A percentile compares a stretch with the other conserved stretches of the same genome.
Evolutionary conservation across 257 asterid species (phyloP).

Genomic region (Thymus mandschuricus): DNA sequence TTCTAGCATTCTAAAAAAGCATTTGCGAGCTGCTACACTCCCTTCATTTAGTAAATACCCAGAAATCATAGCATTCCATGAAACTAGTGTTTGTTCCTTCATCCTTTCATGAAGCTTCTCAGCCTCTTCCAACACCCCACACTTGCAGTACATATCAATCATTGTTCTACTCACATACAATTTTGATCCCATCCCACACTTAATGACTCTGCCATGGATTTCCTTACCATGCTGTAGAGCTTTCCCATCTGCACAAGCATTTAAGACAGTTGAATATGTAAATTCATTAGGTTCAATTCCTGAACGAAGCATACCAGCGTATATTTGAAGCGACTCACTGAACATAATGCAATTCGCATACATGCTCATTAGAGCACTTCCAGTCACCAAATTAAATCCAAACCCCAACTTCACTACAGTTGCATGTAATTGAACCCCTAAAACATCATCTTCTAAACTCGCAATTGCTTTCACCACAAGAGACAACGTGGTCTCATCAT

Average conservation of each 20-base stretch:
- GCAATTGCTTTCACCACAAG: too few species aligned
- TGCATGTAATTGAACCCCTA: too few species aligned
- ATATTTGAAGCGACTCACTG: too few species aligned
- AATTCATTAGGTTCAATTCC: too few species aligned
- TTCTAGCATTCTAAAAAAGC: conserved; percentile 28
- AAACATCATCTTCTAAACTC: too few species aligned
- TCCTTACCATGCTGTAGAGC: conserved; percentile 60
- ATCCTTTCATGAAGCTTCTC: conserved; percentile 65
- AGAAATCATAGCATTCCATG: conserved; percentile 87
- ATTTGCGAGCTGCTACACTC: conserved; percentile 73
- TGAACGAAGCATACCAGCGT: too few species aligned
- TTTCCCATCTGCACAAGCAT: conserved; percentile 81
- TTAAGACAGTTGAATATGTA: conserved; percentile 77
- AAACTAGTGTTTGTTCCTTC: conserved; percentile 48
- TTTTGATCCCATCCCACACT: conserved; percentile 71
- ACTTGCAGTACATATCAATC: conserved; percentile 89
- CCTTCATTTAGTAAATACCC: conserved; percentile 76
- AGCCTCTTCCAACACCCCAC: conserved; percentile 77
- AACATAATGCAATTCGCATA: too few species aligned
- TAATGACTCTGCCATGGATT: conserved; percentile 68
- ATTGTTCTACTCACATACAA: conserved; percentile 71
- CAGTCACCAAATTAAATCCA: too few species aligned
- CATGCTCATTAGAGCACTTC: too few species aligned
- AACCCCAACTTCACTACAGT: too few species aligned
- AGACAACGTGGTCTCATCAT: too few species aligned